Percentiles rank a stretch among this genome's conserved stretches.
Conservation (phyloP, 1,284 basidiomycete species). For the Lignosus rhinocerotis region DNA sequence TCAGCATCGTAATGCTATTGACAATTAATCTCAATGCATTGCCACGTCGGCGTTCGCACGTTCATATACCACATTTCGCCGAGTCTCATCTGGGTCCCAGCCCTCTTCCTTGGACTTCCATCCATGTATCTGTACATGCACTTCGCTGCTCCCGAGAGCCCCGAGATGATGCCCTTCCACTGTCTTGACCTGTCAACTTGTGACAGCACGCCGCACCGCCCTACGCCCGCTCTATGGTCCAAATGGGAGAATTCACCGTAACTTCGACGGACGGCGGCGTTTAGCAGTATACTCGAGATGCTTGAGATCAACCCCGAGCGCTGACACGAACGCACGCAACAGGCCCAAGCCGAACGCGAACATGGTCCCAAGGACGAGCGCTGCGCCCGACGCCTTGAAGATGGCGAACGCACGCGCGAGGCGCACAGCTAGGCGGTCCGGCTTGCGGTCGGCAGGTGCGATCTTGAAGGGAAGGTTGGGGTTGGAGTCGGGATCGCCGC, state of each 20-base stretch:
- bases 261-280: neutral
- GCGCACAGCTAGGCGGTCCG: constrained; percentile 4
- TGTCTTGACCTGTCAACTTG: neutral
- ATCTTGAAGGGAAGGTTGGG: constrained; percentile 34
- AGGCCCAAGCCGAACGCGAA: constrained; percentile 13
- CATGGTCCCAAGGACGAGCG: constrained; percentile 17
- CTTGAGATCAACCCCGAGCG: constrained; percentile 18
- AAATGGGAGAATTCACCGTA: neutral
- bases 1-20: neutral
- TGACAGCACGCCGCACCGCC: too few species aligned
- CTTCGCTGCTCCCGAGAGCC: neutral
- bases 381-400: constrained; percentile 19
- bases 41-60: neutral
- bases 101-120: neutral
- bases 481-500: neutral
- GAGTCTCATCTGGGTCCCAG: neutral
- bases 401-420: constrained; percentile 24
- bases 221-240: too few species aligned
- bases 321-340: constrained; percentile 9
- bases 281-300: constrained; percentile 1
- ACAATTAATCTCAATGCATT: neutral
- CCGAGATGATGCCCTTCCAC: neutral
- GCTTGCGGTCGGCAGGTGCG: constrained; percentile 24
- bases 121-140: neutral
- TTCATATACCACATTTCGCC: neutral